These are phyloP conservation scores for Mortierella sp. DNA, from an alignment of 371 early-diverging fungal species.

Conservation along the genomic window DNA sequence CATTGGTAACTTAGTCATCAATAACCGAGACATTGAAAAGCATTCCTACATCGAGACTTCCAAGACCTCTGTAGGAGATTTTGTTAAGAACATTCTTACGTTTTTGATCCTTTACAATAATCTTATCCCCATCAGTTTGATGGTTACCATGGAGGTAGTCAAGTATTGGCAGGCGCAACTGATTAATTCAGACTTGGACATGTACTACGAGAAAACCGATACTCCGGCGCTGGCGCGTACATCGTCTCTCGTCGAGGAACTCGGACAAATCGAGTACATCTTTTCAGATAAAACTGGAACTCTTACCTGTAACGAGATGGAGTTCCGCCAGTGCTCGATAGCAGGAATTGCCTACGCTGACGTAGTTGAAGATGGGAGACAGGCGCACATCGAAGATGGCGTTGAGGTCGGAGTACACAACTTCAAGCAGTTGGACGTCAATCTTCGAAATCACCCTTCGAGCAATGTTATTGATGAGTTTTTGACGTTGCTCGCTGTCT, in stretches of 20 bases:
- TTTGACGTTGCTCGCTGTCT: conserved; percentile 86
- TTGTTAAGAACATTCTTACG: conserved; percentile 84
- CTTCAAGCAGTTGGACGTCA: conserved; percentile 74
- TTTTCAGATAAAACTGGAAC: conserved; percentile 97
- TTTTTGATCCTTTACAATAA: conserved; percentile 93
- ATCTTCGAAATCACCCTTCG: conserved; percentile 72
- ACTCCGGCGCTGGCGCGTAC: conserved; percentile 92
- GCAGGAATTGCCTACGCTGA: conserved; percentile 86
- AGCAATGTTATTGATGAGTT: conserved; percentile 81
- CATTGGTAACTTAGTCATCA: conserved; percentile 76
- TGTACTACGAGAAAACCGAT: conserved; percentile 87
- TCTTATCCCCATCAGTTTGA: conserved; percentile 93
- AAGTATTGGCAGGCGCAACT: conserved; percentile 84
- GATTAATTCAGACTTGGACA: conserved; percentile 88
- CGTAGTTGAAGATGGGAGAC: conserved; percentile 79
- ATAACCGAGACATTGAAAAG: conserved; percentile 57
- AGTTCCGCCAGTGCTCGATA: conserved; percentile 88
- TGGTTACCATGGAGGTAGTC: conserved; percentile 94
- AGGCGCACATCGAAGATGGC: conserved; percentile 75
- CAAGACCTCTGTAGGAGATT: conserved; percentile 59
- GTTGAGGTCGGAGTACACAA: conserved; percentile 74
- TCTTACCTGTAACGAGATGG: conserved; percentile 97
- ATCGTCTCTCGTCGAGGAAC: conserved; percentile 92
- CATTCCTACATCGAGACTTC: conserved; percentile 41
- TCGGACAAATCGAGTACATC: conserved; percentile 93